Evolutionary conservation across 2,329 filamentous ascomycete genomes (phyloP).

Genomic region (Immersiporthe knoxdaviesiana): DNA sequence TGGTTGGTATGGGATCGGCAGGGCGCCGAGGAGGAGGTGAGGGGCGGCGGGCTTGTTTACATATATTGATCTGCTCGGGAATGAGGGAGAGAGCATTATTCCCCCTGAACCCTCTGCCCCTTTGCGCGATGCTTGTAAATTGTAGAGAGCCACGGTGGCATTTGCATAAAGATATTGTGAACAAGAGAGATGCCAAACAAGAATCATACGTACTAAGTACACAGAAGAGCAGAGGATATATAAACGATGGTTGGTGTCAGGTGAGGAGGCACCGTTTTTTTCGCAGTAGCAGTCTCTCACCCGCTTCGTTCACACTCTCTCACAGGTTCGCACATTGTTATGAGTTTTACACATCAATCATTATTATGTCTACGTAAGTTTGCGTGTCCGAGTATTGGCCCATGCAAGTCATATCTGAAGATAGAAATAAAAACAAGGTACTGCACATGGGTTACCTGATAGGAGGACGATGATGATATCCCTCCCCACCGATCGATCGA

Average conservation of each 20-base stretch:
- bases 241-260: background rate
- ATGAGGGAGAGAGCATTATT: no score
- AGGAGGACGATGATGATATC: background rate
- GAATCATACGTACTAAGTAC: background rate
- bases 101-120: no score
- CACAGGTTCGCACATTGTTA: background rate
- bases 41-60: background rate
- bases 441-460: slow-evolving; percentile 2
- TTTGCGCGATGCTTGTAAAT: background rate
- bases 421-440: slow-evolving; percentile 3
- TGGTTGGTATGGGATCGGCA: background rate
- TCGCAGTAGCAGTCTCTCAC: background rate
- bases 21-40: background rate
- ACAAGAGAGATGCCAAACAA: background rate
- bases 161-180: background rate
- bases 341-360: slow-evolving; percentile 37
- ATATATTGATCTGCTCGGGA: background rate
- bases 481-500: slow-evolving; percentile 10
- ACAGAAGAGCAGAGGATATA: background rate
- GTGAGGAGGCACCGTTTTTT: background rate
- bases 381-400: slow-evolving; percentile 31
- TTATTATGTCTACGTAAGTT: slow-evolving; percentile 43
- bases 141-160: background rate
- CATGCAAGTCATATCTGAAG: slow-evolving; percentile 24
- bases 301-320: background rate